These are phyloP conservation scores for Herpotrichia juniperi DNA, from an alignment of 2,329 filamentous ascomycete genomes.

Conservation along the genomic window DNA sequence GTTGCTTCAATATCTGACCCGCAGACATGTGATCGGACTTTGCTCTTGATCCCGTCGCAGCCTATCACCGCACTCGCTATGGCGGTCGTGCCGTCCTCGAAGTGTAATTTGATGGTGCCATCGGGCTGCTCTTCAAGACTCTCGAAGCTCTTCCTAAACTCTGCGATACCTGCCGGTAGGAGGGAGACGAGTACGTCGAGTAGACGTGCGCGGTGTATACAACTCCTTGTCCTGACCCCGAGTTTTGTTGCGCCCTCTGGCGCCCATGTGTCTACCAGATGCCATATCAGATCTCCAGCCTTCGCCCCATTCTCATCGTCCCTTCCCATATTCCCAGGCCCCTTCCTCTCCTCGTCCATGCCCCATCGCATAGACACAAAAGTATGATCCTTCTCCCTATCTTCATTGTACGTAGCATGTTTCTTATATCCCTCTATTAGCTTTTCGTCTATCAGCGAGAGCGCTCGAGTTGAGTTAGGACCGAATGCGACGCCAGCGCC, in stretches of 20 bases:
- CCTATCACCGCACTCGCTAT: conserved; percentile 58
- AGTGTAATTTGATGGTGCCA: conserved; percentile 29
- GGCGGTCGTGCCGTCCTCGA: conserved; percentile 52
- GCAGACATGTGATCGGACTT: conserved; percentile 58
- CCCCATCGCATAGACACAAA: conserved; percentile 25
- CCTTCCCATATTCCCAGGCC: too few species aligned
- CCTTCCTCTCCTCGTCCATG: conserved; percentile 16
- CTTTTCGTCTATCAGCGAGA: conserved; percentile 26
- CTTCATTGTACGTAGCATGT: conserved; percentile 29
- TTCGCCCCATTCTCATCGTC: conserved; percentile 6
- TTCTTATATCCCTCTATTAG: conserved; percentile 30
- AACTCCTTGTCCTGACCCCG: conserved; percentile 20
- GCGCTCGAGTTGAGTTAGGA: conserved; percentile 28
- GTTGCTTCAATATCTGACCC: conserved; percentile 52
- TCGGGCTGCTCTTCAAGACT: conserved; percentile 16
- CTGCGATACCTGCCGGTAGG: conserved; percentile 21
- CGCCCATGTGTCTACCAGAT: conserved; percentile 18
- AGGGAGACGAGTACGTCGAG: conserved; percentile 27
- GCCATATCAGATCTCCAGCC: conserved; percentile 23
- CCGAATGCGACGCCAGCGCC: conserved; percentile 38
- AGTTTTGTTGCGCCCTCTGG: conserved; percentile 7
- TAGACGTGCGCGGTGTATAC: conserved; percentile 31
- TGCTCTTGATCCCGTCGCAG: conserved; percentile 68
- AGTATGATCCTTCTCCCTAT: conserved; percentile 16
- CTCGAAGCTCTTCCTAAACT: conserved; percentile 26